A percentile compares a stretch with the other conserved stretches of the same genome.
These are phyloP conservation scores for Chrysoporthe austroafricana DNA, from an alignment of 2,329 filamentous ascomycete genomes.

Conservation along the genomic window DNA sequence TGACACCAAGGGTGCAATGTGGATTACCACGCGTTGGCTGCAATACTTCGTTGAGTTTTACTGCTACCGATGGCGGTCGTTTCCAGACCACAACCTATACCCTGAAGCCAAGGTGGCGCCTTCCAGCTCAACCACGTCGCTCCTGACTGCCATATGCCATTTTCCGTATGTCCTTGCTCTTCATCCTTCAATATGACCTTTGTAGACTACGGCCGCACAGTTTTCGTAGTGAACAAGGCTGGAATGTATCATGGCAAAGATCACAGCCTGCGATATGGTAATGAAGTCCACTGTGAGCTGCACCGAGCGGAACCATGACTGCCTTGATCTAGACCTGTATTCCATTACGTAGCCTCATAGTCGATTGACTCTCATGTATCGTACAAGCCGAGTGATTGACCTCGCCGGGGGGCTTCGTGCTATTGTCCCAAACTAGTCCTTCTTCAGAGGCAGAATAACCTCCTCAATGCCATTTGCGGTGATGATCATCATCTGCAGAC, in stretches of 20 bases:
- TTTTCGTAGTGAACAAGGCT: neutral
- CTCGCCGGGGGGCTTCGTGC: neutral
- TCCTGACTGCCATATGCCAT: neutral
- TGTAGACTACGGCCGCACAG: neutral
- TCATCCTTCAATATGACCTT: neutral
- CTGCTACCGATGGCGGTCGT: neutral
- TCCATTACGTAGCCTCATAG: conserved; percentile 21
- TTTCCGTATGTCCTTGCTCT: neutral
- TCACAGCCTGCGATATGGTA: neutral
- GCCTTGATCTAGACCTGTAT: conserved; percentile 11
- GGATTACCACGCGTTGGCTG: neutral
- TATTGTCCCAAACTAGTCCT: conserved; percentile 64
- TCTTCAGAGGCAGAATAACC: conserved; percentile 82
- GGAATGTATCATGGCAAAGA: neutral
- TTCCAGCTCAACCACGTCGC: neutral
- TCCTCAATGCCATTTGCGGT: conserved; percentile 89
- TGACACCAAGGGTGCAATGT: neutral
- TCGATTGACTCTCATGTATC: conserved; percentile 32
- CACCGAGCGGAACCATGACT: neutral
- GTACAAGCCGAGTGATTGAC: conserved; percentile 36
- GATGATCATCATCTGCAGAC: conserved; percentile 92
- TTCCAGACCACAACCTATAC: neutral
- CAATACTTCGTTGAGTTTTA: neutral
- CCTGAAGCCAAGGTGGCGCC: neutral
- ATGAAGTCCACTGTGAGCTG: neutral